Evolutionary conservation across 78 protist species (phyloP).

Genomic region (Thecamonas trahens): DNA sequence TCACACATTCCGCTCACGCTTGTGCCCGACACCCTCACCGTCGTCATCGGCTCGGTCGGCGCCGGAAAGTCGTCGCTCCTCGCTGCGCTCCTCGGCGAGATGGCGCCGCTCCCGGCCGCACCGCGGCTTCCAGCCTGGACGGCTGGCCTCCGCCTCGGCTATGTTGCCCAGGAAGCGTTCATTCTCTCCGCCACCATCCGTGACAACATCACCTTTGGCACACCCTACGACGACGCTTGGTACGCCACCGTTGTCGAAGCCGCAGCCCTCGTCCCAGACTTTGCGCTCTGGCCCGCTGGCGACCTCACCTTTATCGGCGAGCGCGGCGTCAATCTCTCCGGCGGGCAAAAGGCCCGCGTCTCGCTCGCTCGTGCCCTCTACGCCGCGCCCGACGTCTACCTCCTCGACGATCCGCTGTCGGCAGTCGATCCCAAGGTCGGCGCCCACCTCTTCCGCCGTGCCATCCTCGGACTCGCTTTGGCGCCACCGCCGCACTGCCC

Average conservation of each 20-base stretch:
- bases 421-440: constrained; percentile 29
- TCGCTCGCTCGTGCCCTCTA: constrained; percentile 69
- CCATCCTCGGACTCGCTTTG: constrained; percentile 8
- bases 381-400: constrained; percentile 23
- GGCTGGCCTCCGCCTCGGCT: neutral
- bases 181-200: constrained; percentile 20
- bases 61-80: constrained; percentile 48
- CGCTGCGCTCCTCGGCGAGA: constrained; percentile 33
- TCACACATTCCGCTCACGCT: too few relatives aligned
- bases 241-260: constrained; percentile 17
- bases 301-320: constrained; percentile 59
- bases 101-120: neutral
- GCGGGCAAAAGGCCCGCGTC: constrained; percentile 60
- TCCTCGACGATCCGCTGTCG: constrained; percentile 59
- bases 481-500: too few relatives aligned
- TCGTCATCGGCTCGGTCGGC: constrained; percentile 19
- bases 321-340: constrained; percentile 59
- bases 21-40: too few relatives aligned
- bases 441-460: neutral
- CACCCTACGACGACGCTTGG: constrained; percentile 10
- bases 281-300: neutral
- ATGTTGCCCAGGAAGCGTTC: neutral
- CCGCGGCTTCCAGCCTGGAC: neutral
- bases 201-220: constrained; percentile 46
- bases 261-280: constrained; percentile 20